Base-by-base conservation (phyloP, 179 eudicot species). In the Heliamphora pulchella region DNA sequence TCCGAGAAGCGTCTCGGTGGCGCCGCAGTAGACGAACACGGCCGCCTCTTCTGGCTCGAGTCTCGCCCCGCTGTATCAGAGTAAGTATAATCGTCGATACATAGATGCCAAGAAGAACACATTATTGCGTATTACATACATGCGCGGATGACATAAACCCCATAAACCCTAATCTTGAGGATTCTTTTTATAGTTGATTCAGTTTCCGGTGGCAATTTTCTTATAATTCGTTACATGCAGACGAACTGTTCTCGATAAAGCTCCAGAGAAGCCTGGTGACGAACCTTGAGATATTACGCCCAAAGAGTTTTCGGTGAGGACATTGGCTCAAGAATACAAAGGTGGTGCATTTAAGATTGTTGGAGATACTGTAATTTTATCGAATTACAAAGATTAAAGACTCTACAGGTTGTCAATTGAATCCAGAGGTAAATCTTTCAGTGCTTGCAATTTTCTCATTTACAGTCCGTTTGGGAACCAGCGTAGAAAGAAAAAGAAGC, bases 331-430 rank as follows among this genome's bases (percentile, higher is more conserved):
- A 74, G 97, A 96, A 80, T 96, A 92, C 83, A 98, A 98, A 71
- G 99, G 99, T 78, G 99, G 96, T 71, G 93, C 96, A 3, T 96
- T 96, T 84, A 78, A 85, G 8, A 81, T 94, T 79, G 86, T 85
- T 48, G 92, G 90, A 55, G 89, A 88, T 80, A 76, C 79, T 46
- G 75, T 94, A 41, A 79, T 94, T 54, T 96, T 94, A 86, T 96
- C 99, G 5, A 96, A 96, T 85, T 88, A 92, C 84, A 88, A 89
- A 80, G 99, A 96, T 85, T 98, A 96, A 75, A 88, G 98, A 82
- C 90, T 96, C 47, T 96, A 96, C 82, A 83, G 31, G 31, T 31
- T 92, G 84, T 86, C 91, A 22, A 84, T 89, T 78, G 83, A 78
- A 57, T 80, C 87, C 70, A 83, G 80, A 90, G 99, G 99, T 94